Conservation (phyloP, 495 filamentous ascomycete genomes). For the Filosporella fistucella region DNA sequence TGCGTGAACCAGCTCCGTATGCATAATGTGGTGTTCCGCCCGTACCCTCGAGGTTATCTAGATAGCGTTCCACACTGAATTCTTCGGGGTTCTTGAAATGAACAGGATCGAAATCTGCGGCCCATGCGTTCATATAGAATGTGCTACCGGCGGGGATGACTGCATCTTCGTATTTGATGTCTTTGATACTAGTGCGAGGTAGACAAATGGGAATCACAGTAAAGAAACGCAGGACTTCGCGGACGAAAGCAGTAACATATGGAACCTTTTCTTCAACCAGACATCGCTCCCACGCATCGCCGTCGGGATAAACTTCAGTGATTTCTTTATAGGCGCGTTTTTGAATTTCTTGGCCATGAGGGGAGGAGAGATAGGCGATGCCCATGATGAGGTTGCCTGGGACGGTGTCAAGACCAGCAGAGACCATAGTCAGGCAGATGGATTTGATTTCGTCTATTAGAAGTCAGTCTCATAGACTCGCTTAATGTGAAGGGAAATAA, state of each 20-base stretch:
- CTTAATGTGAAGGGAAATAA: not conserved
- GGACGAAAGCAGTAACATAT: slow-evolving; percentile 65
- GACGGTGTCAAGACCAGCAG: slow-evolving; percentile 65
- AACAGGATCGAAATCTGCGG: slow-evolving; percentile 60
- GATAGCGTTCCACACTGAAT: slow-evolving; percentile 63
- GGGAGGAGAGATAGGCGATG: slow-evolving; percentile 62
- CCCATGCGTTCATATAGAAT: slow-evolving; percentile 71
- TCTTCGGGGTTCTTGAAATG: slow-evolving; percentile 57
- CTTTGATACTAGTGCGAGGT: slow-evolving; percentile 59
- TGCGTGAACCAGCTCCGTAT: slow-evolving; percentile 66
- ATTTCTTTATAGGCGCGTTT: slow-evolving; percentile 59
- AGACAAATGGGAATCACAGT: slow-evolving; percentile 72
- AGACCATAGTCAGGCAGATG: slow-evolving; percentile 73
- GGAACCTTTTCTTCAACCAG: slow-evolving; percentile 65
- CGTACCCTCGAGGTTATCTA: slow-evolving; percentile 47
- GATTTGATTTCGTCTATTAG: slow-evolving; percentile 60
- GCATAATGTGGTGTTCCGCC: slow-evolving; percentile 63
- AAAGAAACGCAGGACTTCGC: slow-evolving; percentile 68
- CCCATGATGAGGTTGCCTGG: slow-evolving; percentile 68
- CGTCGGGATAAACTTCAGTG: slow-evolving; percentile 57
- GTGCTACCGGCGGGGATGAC: slow-evolving; percentile 59
- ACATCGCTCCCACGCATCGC: slow-evolving; percentile 61
- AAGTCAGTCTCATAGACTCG: slow-evolving; percentile 15
- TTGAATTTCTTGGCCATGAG: slow-evolving; percentile 59
- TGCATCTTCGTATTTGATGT: slow-evolving; percentile 55